Evolutionary conservation across 2,329 filamentous ascomycete genomes (phyloP), one percentile per base, ranked within the genome.

Genomic region (Trichoderma brevicompactum): DNA sequence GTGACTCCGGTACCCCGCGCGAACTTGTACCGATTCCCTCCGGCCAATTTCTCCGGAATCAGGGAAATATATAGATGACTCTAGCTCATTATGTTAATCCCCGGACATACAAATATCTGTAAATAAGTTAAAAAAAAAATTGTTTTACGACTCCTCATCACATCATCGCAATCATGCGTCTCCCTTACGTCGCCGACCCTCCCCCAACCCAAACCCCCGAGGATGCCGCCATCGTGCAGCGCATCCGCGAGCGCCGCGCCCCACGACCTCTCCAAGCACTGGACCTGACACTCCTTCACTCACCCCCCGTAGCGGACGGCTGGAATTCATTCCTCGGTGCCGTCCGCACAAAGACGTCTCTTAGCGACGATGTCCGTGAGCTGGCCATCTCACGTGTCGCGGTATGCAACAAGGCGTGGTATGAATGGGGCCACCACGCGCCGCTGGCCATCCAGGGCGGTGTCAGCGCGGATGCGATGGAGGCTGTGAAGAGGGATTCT

Each of bases 331-430:
- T 91, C 75, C 82, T 91, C 10, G 88, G 88, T 66, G 86, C 86
- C 32, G 76, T 89, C 40, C 83, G 87, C 69, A 87, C 85, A 48
- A 78, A 78, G 68, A 85, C 85, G 28, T 74, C 72, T 4, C 72
- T 89, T 6, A 63, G 77, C 4, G 82, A 81, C 55, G 82, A 85
- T 70, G 73, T 92, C 61, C 87, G 91, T 69, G 92, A 96, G 80
- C 81, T 94, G 17, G 89, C 91, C 69, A 94, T 96, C 71, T 92
- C 87, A 72, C 85, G 92, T 55, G 90, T 96, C 13, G 92, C 92
- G 12, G 88, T 90, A 15, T 84, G 92, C 71, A 96, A 96, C 77
- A 78, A 83, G 17, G 92, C 92, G 1, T 92, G 90, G 87, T 96
- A 93, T 77, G 92, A 96, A 76, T 96, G 91, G 92, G 85, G 80